These are phyloP conservation scores for Xylaria scruposa DNA, from an alignment of 495 filamentous ascomycete species.

Conservation along the genomic window DNA sequence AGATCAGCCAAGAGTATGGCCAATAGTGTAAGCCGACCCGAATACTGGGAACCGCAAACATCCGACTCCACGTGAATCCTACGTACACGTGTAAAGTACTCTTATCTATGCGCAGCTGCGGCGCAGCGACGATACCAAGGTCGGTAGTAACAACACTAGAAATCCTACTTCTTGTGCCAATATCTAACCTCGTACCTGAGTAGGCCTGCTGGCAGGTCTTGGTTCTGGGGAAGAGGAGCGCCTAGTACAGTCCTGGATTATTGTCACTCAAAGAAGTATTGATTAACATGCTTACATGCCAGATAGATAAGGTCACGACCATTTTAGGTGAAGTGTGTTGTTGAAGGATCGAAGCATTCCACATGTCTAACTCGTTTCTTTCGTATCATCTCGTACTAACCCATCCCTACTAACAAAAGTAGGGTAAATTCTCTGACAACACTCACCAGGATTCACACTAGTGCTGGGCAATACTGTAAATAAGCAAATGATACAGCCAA, in stretches of 20 bases:
- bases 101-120: background rate
- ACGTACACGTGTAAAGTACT: background rate
- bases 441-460: constrained; percentile 3
- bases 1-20: constrained; percentile 9
- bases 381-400: background rate
- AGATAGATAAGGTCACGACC: background rate
- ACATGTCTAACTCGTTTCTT: background rate
- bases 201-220: background rate
- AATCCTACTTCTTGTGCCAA: background rate
- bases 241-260: background rate
- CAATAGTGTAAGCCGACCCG: constrained; percentile 1
- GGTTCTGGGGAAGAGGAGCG: background rate
- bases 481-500: background rate
- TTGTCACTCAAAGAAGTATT: background rate
- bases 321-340: background rate
- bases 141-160: constrained; percentile 9
- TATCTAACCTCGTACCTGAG: background rate
- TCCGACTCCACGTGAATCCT: background rate
- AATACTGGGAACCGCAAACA: constrained; percentile 10
- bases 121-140: background rate
- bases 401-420: background rate
- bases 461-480: background rate
- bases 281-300: background rate
- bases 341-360: background rate
- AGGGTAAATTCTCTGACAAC: background rate